Percentiles rank a stretch among this genome's conserved stretches.
phyloP scores from a whole-genome alignment of 305 asterid species.

The Rubia balearica region DNA sequence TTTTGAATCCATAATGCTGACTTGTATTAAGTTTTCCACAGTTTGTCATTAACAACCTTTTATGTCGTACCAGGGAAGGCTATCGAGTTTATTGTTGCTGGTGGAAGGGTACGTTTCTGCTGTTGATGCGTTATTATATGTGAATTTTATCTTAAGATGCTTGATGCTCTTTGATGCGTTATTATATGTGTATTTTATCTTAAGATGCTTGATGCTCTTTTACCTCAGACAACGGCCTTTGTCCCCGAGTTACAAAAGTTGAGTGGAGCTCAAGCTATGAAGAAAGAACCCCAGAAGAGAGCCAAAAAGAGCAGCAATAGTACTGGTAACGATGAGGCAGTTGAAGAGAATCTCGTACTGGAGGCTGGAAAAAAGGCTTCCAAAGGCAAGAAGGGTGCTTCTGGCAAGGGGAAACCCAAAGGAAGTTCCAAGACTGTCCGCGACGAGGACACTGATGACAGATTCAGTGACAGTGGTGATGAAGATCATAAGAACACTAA shows the following conservation, averaged over 20 bases:
- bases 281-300: conserved; percentile 34
- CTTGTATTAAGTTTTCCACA: conserved; percentile 5
- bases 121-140: conserved; percentile 2
- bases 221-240: conserved; percentile 73
- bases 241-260: conserved; percentile 85
- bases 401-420: conserved; percentile 32
- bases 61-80: conserved; percentile 60
- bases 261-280: conserved; percentile 49
- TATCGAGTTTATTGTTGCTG: conserved; percentile 80
- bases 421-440: conserved; percentile 26
- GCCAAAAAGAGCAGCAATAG: conserved; percentile 20
- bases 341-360: conserved; percentile 30
- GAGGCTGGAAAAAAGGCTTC: conserved; percentile 30
- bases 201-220: conserved; percentile 15
- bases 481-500: conserved; percentile 27
- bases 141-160: too few relatives aligned
- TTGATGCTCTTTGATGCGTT: too few relatives aligned
- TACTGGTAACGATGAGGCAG: conserved; percentile 42
- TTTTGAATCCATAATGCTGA: not conserved
- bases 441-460: conserved; percentile 25
- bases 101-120: conserved; percentile 71
- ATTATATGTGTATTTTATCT: conserved; percentile 6
- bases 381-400: conserved; percentile 25
- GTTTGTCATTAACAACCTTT: not conserved
- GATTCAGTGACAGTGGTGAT: conserved; percentile 19